These are phyloP conservation scores for Fusarium armeniacum DNA, from an alignment of 2,329 filamentous ascomycete genomes.

Conservation along the genomic window DNA sequence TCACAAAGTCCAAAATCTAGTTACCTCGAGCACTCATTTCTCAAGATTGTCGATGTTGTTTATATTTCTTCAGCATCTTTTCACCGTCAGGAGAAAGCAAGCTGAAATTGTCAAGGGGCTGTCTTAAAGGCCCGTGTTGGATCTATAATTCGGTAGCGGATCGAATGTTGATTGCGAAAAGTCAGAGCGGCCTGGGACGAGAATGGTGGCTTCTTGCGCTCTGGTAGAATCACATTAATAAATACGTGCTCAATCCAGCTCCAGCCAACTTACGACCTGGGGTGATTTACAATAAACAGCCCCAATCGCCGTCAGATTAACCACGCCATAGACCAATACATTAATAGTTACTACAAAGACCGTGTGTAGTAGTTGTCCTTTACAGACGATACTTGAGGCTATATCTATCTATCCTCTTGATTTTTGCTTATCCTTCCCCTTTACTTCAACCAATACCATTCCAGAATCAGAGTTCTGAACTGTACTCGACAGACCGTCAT, in stretches of 20 bases:
- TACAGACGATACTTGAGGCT: conserved; percentile 8
- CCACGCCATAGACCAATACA: conserved; percentile 49
- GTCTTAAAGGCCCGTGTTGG: conserved; percentile 21
- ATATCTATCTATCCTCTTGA: background rate
- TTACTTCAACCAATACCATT: background rate
- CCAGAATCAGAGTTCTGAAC: background rate
- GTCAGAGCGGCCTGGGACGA: conserved; percentile 43
- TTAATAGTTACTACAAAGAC: conserved; percentile 19
- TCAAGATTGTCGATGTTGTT: background rate
- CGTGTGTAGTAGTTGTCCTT: conserved; percentile 15
- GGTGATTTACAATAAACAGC: conserved; percentile 45
- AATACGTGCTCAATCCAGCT: conserved; percentile 50
- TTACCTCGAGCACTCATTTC: background rate
- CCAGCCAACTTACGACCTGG: conserved; percentile 47
- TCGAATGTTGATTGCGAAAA: conserved; percentile 39
- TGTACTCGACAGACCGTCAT: conserved; percentile 13
- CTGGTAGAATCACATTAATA: conserved; percentile 33
- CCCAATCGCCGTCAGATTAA: conserved; percentile 43
- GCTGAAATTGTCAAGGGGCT: conserved; percentile 23
- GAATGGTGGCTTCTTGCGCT: conserved; percentile 32
- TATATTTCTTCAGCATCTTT: conserved; percentile 19
- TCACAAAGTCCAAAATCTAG: background rate
- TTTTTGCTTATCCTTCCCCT: background rate
- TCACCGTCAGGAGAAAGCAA: conserved; percentile 29
- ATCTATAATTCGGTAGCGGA: conserved; percentile 35